Conservation (phyloP, 805 yeast genomes). For the Dipodascopsis uninucleata region DNA sequence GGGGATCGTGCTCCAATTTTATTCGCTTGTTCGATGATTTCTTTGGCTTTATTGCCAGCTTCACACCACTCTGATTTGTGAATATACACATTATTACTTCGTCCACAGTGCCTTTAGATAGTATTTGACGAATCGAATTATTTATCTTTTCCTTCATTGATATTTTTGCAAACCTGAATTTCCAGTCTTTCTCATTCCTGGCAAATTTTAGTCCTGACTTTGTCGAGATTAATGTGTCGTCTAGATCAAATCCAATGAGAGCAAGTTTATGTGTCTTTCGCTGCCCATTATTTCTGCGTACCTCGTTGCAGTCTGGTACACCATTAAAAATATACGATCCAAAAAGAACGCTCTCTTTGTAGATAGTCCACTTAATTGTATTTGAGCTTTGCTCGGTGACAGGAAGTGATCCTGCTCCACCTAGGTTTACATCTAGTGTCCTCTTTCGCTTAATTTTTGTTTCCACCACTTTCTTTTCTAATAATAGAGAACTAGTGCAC, state of each 20-base stretch:
- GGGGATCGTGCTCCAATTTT: constrained; percentile 38
- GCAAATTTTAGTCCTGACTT: constrained; percentile 61
- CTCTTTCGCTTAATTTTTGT: too few species aligned
- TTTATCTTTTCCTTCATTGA: constrained; percentile 6
- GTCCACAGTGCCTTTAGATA: constrained; percentile 10
- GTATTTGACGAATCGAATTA: constrained; percentile 13
- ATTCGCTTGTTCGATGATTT: constrained; percentile 37
- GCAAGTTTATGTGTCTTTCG: constrained; percentile 31
- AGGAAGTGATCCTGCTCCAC: background rate
- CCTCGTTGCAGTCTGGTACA: background rate
- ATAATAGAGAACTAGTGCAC: too few species aligned
- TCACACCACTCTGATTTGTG: constrained; percentile 30
- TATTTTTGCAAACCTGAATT: constrained; percentile 32
- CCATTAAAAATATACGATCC: constrained; percentile 4
- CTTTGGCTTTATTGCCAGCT: constrained; percentile 45
- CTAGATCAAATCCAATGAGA: constrained; percentile 79
- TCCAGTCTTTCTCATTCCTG: constrained; percentile 68
- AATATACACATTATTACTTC: constrained; percentile 11
- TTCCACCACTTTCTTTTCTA: too few species aligned
- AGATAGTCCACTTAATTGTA: constrained; percentile 10
- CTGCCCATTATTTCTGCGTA: background rate
- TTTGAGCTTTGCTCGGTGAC: background rate
- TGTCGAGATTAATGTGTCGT: constrained; percentile 69
- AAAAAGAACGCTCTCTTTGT: constrained; percentile 11
- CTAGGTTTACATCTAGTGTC: background rate